Evolutionary conservation across 2,329 filamentous ascomycete species (phyloP).

Genomic region (Scedosporium dehoogii): DNA sequence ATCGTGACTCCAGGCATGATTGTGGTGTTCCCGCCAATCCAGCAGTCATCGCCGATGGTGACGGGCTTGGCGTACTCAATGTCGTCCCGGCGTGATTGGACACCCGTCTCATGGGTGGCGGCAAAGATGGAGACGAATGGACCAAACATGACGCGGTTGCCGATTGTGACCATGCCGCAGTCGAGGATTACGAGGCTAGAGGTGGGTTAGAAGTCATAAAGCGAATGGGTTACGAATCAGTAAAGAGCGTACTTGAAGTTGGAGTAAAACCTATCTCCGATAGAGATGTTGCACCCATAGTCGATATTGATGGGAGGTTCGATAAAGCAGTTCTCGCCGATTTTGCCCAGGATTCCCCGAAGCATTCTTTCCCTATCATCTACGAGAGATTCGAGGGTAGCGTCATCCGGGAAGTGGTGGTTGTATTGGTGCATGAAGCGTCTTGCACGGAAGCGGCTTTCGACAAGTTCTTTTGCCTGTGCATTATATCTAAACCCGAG

Average conservation of each 20-base stretch:
- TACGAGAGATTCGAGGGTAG: slow-evolving; percentile 26
- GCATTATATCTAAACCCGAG: slow-evolving; percentile 35
- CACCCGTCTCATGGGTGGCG: slow-evolving; percentile 61
- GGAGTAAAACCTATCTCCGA: slow-evolving; percentile 54
- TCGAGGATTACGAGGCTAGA: slow-evolving; percentile 55
- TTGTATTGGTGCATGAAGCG: slow-evolving; percentile 49
- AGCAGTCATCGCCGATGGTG: slow-evolving; percentile 42
- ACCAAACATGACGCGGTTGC: slow-evolving; percentile 60
- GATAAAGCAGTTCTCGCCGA: slow-evolving; percentile 44
- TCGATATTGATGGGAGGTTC: slow-evolving; percentile 54
- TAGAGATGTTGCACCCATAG: slow-evolving; percentile 54
- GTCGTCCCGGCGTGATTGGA: slow-evolving; percentile 33
- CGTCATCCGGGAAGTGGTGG: slow-evolving; percentile 39
- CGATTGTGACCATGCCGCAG: slow-evolving; percentile 60
- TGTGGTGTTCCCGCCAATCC: slow-evolving; percentile 39
- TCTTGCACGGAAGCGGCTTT: slow-evolving; percentile 43
- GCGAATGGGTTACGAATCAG: background rate
- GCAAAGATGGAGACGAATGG: slow-evolving; percentile 63
- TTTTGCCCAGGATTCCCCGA: slow-evolving; percentile 34
- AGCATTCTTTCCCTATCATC: slow-evolving; percentile 35
- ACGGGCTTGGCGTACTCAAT: slow-evolving; percentile 37
- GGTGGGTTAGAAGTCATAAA: background rate
- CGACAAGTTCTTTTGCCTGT: slow-evolving; percentile 34
- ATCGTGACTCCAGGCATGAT: slow-evolving; percentile 44
- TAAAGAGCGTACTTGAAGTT: slow-evolving; percentile 29